Evolutionary conservation across 1,284 basidiomycete species (phyloP), one percentile per base, ranked within the genome.

Genomic region (Irpex lacteus): DNA sequence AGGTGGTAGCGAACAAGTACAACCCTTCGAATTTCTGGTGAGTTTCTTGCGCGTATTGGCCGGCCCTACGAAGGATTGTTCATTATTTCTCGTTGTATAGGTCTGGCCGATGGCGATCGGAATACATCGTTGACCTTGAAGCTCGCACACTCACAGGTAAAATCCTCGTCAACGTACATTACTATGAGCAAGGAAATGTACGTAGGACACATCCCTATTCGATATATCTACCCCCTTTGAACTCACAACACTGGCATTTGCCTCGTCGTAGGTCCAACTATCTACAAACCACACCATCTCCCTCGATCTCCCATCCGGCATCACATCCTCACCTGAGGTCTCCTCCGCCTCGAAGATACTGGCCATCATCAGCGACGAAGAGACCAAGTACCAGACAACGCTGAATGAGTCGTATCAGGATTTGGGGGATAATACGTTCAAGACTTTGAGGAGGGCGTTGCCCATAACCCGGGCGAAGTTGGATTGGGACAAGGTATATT

Each of bases 171-270:
- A 92, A 95, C 71, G 90, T 97, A 26, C 96, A 98, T 75, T 98
- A 98, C 74, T 98, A 95, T 72, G 96, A 98, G 76, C 95, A 97
- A 77, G 96, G 95, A 71, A 96, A 96, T 73, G 96, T 95, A 67
- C 64, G 83, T 74, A n/a, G 36, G 60, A n/a, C n/a, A n/a, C n/a
- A 34, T 37, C 26, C 44, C 61, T 11, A 54, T 26, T 37, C 19
- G n/a, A 53, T 60, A 36, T 21, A 49, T 2, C 36, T 5, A 3
- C 54, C 36, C 3, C 19, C 15, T 50, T 56, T 70, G 8, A 50
- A 11, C 36, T 38, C 37, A 54, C 15, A 15, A 11, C 15, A 11
- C 0, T n/a, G 40, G 1, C n/a, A n/a, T 47, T 2, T 4, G 5
- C 5, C 40, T 3, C 9, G 60, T 53, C 47, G 63, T 66, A 97